These are phyloP conservation scores for Capsicum chinense DNA, from an alignment of 257 asterid species.

Conservation along the genomic window DNA sequence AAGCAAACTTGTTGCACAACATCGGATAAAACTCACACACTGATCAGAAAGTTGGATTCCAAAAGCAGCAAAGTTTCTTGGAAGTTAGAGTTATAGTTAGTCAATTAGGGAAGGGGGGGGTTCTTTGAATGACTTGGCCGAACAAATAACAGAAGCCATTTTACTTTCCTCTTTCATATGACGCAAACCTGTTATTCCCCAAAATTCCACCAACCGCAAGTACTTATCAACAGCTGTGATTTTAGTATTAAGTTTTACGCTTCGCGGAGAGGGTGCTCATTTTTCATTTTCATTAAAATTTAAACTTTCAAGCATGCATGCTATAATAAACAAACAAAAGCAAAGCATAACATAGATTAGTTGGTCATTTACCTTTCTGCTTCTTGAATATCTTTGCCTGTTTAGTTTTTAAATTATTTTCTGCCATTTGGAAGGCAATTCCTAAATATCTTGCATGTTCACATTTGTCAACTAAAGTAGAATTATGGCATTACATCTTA, in stretches of 20 bases:
- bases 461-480: neutral
- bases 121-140: neutral
- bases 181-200: neutral
- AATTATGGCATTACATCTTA: neutral
- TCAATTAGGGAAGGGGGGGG: neutral
- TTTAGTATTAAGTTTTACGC: neutral
- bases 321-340: neutral
- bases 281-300: neutral
- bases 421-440: neutral
- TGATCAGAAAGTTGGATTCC: neutral
- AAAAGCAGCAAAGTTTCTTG: neutral
- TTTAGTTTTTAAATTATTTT: neutral
- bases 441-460: neutral
- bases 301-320: neutral
- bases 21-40: neutral
- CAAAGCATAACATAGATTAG: neutral
- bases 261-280: neutral
- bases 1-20: neutral
- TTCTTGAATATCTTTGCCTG: neutral
- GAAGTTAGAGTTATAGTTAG: neutral
- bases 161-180: neutral
- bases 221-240: neutral
- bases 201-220: neutral
- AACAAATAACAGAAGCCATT: neutral
- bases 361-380: neutral